Percentiles rank a stretch among this genome's conserved stretches.
Conservation (phyloP, 345 rosid species). For the Capsella bursapastoris region DNA sequence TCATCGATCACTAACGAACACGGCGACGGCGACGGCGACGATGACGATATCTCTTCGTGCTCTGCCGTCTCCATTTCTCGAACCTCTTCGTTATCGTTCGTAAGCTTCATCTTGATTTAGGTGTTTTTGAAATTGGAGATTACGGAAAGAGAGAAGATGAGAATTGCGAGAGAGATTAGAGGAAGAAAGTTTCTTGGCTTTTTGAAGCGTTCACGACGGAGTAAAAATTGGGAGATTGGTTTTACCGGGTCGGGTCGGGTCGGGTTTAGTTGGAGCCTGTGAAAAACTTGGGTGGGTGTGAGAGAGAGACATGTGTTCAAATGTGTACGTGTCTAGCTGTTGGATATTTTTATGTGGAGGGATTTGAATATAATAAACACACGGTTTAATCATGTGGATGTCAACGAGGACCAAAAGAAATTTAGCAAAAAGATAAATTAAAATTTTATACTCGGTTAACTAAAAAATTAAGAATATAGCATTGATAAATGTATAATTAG, state of each 20-base stretch:
- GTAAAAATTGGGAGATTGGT: not conserved
- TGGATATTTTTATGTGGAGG: too few relatives aligned
- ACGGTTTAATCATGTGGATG: too few relatives aligned
- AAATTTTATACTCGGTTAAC: too few relatives aligned
- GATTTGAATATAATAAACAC: too few relatives aligned
- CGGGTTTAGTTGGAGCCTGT: not conserved
- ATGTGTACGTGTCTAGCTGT: too few relatives aligned
- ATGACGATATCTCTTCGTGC: slow-evolving; percentile 3
- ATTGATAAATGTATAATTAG: too few relatives aligned
- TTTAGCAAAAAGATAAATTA: too few relatives aligned
- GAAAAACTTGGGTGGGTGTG: not conserved
- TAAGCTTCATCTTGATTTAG: not conserved
- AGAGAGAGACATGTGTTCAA: too few relatives aligned
- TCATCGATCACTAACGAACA: slow-evolving; percentile 1
- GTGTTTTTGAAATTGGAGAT: not conserved
- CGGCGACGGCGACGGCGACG: not conserved
- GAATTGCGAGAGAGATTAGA: slow-evolving; percentile 8
- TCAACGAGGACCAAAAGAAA: too few relatives aligned
- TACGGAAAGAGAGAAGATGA: not conserved
- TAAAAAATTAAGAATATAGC: too few relatives aligned
- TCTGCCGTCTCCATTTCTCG: not conserved
- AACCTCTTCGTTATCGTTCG: not conserved
- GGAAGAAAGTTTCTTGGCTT: slow-evolving; percentile 7
- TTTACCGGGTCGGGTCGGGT: not conserved
- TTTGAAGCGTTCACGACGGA: slow-evolving; percentile 17